phyloP scores from a whole-genome alignment of 108 stramenopile genomes.

The Nitzschia sp. region DNA sequence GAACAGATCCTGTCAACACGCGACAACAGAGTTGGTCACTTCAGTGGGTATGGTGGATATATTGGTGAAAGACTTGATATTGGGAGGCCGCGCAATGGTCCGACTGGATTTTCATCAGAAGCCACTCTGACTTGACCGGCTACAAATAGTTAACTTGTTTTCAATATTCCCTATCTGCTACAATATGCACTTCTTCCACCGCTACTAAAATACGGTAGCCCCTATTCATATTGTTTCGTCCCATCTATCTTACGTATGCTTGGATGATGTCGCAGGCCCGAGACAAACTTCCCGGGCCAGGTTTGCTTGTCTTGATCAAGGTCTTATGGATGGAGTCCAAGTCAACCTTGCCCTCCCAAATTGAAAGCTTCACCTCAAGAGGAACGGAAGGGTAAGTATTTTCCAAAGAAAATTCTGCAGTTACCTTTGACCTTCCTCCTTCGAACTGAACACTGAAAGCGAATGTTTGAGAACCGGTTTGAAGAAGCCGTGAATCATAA shows the following conservation, averaged over 20 bases:
- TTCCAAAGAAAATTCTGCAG: constrained; percentile 47
- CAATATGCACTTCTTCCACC: too few relatives aligned
- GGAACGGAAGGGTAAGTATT: constrained; percentile 69
- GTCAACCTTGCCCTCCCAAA: constrained; percentile 40
- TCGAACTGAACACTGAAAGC: constrained; percentile 47
- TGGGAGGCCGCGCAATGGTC: constrained; percentile 20
- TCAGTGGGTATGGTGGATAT: constrained; percentile 42
- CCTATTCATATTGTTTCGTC: not conserved
- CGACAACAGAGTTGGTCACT: constrained; percentile 16
- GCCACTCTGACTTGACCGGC: constrained; percentile 13
- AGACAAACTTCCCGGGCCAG: constrained; percentile 71
- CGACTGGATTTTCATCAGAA: constrained; percentile 24
- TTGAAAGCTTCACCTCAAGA: constrained; percentile 41
- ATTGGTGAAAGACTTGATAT: constrained; percentile 54
- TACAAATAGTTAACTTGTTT: too few relatives aligned
- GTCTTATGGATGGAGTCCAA: constrained; percentile 44
- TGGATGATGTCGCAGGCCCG: constrained; percentile 55
- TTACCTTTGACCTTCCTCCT: constrained; percentile 26
- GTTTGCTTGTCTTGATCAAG: constrained; percentile 57
- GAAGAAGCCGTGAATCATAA: constrained; percentile 22
- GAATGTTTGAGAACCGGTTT: constrained; percentile 8
- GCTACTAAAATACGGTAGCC: too few relatives aligned
- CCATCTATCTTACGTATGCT: constrained; percentile 25
- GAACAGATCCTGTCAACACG: constrained; percentile 37
- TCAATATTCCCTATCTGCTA: too few relatives aligned